Conservation (phyloP, 1,284 basidiomycete genomes). For the Microbotryomycetes sp. region DNA sequence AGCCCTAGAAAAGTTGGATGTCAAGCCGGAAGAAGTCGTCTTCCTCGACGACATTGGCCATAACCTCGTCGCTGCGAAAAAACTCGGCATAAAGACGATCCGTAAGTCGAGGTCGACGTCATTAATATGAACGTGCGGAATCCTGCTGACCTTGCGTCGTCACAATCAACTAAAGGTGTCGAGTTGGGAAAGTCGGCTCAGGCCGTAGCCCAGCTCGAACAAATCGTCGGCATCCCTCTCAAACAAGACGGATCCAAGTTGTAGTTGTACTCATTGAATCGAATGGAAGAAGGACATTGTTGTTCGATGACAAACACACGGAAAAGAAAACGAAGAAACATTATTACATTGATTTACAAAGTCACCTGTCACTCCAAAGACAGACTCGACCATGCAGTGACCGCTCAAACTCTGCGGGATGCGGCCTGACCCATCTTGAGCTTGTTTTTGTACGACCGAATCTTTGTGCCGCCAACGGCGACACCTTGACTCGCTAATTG, state of each 20-base stretch:
- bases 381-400: no score
- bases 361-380: no score
- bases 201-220: slow-evolving; percentile 16
- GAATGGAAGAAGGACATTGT: no score
- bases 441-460: slow-evolving; percentile 29
- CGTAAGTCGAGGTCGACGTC: slow-evolving; percentile 31
- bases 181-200: slow-evolving; percentile 9
- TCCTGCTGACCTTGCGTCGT: no score
- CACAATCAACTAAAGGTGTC: no score
- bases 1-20: slow-evolving; percentile 36
- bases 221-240: slow-evolving; percentile 5
- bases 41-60: slow-evolving; percentile 43
- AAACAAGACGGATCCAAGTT: neutral
- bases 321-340: no score
- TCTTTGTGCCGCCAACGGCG: slow-evolving; percentile 18
- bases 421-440: slow-evolving; percentile 10
- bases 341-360: no score
- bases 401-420: no score
- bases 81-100: slow-evolving; percentile 41
- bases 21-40: slow-evolving; percentile 36
- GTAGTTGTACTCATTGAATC: no score
- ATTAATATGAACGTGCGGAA: neutral
- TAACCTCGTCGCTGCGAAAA: slow-evolving; percentile 40
- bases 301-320: no score
- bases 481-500: slow-evolving; percentile 6